Conservation (phyloP, 2,329 filamentous ascomycete genomes). For the Aureobasidium sp. region DNA sequence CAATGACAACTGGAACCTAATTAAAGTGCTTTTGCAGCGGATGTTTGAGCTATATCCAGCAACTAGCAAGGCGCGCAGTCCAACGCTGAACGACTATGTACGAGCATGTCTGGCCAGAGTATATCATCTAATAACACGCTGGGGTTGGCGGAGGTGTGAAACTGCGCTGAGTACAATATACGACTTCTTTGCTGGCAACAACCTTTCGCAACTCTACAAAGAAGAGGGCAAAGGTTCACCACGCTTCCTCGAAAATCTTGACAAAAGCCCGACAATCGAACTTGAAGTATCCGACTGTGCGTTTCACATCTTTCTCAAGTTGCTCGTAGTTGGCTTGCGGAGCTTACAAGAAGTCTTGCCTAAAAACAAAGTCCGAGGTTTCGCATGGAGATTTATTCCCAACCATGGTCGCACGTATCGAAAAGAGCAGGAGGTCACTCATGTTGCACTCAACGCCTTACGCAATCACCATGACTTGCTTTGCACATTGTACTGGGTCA, state of each 20-base stretch:
- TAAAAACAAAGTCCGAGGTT: conserved; percentile 47
- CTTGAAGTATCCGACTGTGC: conserved; percentile 41
- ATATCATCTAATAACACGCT: conserved; percentile 42
- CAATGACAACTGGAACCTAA: conserved; percentile 42
- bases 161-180: conserved; percentile 44
- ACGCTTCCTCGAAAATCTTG: conserved; percentile 43
- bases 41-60: conserved; percentile 39
- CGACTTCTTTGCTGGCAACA: conserved; percentile 50
- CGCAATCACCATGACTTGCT: conserved; percentile 55
- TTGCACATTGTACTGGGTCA: conserved; percentile 50
- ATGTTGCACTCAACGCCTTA: conserved; percentile 47
- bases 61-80: conserved; percentile 30
- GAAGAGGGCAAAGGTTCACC: conserved; percentile 46
- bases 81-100: conserved; percentile 48
- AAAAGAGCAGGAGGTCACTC: conserved; percentile 46
- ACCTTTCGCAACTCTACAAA: conserved; percentile 41
- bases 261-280: conserved; percentile 34
- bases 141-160: conserved; percentile 51
- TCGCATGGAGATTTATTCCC: conserved; percentile 49
- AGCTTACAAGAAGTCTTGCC: conserved; percentile 38
- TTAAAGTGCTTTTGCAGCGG: conserved; percentile 38
- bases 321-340: conserved; percentile 41
- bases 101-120: conserved; percentile 44
- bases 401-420: conserved; percentile 53
- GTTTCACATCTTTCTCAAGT: conserved; percentile 53